Percentiles rank a stretch among this genome's conserved stretches.
Conservation (phyloP, 2,329 filamentous ascomycete species). For the Neurospora sp. region DNA sequence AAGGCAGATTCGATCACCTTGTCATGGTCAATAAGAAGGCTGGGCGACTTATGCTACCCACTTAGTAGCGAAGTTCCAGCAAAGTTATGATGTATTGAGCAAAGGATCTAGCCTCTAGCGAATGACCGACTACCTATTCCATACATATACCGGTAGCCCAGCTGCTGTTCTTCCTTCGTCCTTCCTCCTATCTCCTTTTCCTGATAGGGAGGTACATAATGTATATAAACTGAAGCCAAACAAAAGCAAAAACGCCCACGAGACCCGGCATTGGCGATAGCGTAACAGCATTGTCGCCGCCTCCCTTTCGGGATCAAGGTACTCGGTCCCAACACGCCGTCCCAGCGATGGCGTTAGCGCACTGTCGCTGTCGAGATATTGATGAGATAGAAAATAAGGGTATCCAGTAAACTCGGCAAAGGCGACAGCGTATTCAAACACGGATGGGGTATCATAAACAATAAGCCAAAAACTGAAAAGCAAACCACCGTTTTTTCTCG, state of each 20-base stretch:
- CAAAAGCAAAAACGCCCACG: conserved; percentile 33
- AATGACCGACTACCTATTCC: background rate
- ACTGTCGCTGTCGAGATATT: conserved; percentile 43
- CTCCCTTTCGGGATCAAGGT: conserved; percentile 9
- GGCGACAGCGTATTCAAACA: conserved; percentile 43
- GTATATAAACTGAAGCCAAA: background rate
- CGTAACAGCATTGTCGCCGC: conserved; percentile 44
- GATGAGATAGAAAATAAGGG: conserved; percentile 10
- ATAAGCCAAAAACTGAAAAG: conserved; percentile 17
- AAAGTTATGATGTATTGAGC: background rate
- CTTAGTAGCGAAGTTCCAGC: background rate
- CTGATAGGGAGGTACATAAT: conserved; percentile 1
- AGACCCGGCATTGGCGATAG: conserved; percentile 39
- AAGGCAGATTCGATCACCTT: too few relatives aligned
- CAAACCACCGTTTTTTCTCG: conserved; percentile 3
- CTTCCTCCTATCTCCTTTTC: background rate
- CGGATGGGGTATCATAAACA: conserved; percentile 44
- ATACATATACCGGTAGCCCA: background rate
- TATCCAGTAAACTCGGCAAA: conserved; percentile 11
- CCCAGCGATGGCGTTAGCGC: conserved; percentile 47
- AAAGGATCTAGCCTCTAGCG: background rate
- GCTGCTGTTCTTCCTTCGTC: background rate
- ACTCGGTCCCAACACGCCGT: conserved; percentile 41
- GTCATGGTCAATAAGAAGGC: too few relatives aligned
- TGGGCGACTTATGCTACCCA: too few relatives aligned